Evolutionary conservation across 345 rosid genomes (phyloP).

Genomic region (Crucihimalaya himalaica): DNA sequence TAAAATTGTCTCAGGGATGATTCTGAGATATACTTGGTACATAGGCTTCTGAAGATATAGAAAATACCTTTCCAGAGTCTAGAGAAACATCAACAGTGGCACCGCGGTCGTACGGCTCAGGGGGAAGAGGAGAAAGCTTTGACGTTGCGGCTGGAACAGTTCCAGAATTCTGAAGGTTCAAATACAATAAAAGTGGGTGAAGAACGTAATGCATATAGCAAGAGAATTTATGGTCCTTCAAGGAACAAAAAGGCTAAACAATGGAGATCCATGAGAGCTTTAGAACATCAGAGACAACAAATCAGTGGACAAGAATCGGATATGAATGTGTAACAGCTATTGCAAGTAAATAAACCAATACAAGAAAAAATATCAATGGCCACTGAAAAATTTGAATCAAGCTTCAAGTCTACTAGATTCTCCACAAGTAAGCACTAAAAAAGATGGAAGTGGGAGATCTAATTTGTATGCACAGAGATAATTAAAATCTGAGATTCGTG

Average conservation of each 20-base stretch:
- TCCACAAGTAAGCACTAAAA: not conserved
- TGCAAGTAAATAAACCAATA: slow-evolving; percentile 3
- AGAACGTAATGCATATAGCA: not conserved
- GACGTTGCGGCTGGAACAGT: slow-evolving; percentile 75
- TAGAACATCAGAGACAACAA: not conserved
- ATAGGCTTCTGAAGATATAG: slow-evolving; percentile 14
- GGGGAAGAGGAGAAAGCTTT: slow-evolving; percentile 86
- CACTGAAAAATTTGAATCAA: not conserved
- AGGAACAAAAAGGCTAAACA: slow-evolving; percentile 3
- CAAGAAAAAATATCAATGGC: not conserved
- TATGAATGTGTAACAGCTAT: not conserved
- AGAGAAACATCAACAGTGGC: slow-evolving; percentile 88
- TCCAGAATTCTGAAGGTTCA: slow-evolving; percentile 59
- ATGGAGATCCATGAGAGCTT: not conserved
- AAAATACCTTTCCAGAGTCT: slow-evolving; percentile 64
- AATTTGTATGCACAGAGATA: not conserved
- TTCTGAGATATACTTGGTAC: slow-evolving; percentile 10
- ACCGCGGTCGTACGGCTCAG: slow-evolving; percentile 85
- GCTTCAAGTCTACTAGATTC: not conserved
- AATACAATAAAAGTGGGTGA: slow-evolving; percentile 9
- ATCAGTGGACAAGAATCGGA: not conserved
- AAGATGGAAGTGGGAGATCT: not conserved
- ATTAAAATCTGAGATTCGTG: not conserved
- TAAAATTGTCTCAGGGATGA: slow-evolving; percentile 15
- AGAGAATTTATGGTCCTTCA: not conserved